Evolutionary conservation across 306 rosid genomes (phyloP).

Genomic region (Cicer bijugum): DNA sequence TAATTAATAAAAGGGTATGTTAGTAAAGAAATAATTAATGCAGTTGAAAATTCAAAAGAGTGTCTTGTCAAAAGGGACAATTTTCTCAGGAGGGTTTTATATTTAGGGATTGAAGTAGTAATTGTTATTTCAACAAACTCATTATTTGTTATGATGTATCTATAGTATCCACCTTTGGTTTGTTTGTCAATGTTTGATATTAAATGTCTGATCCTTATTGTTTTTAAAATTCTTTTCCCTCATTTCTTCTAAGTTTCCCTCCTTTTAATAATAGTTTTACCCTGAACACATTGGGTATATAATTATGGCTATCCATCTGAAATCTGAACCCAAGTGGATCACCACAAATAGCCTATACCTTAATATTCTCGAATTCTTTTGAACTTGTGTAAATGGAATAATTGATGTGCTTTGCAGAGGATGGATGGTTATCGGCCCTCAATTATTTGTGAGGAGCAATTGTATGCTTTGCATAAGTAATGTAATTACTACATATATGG

Average conservation of each 20-base stretch:
- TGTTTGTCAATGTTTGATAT: too few species aligned
- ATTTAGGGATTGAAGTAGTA: too few species aligned
- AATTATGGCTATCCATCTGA: constrained; percentile 17
- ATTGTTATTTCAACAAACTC: too few species aligned
- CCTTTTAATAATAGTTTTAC: constrained; percentile 9
- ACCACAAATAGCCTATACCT: constrained; percentile 23
- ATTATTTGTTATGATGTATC: too few species aligned
- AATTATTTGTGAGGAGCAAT: constrained; percentile 10
- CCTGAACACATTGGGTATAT: background rate
- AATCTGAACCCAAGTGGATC: background rate
- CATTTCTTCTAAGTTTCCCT: constrained; percentile 17
- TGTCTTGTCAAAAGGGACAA: too few species aligned
- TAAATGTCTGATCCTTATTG: too few species aligned
- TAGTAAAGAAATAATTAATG: too few species aligned
- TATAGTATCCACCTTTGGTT: too few species aligned
- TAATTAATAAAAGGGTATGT: too few species aligned
- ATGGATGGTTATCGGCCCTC: constrained; percentile 16
- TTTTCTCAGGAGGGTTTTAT: too few species aligned
- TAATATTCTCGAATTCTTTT: constrained; percentile 30
- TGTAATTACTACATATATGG: constrained; percentile 11
- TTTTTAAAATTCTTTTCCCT: background rate
- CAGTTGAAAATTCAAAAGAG: too few species aligned
- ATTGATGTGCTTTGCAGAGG: constrained; percentile 35
- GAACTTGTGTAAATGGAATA: background rate
- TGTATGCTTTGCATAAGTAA: constrained; percentile 34